Percentiles rank a stretch among this genome's conserved stretches.
These are phyloP conservation scores for Puccinia coronata DNA, from an alignment of 1,284 basidiomycete species.

Conservation along the genomic window DNA sequence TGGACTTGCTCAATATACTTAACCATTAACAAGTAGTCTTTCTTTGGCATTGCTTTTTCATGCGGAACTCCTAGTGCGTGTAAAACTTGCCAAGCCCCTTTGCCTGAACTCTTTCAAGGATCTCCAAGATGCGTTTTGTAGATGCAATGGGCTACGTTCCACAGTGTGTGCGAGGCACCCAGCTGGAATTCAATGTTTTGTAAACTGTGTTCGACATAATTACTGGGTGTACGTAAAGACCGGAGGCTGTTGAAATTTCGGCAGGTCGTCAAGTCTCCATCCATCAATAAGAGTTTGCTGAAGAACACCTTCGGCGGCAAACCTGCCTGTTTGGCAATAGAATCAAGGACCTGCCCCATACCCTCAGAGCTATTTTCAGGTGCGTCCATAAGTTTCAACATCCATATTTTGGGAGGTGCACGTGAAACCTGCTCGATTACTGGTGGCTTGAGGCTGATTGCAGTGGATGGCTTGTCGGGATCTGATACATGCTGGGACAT, in stretches of 20 bases:
- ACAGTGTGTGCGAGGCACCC: constrained; percentile 19
- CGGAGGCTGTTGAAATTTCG: constrained; percentile 8
- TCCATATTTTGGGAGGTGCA: neutral
- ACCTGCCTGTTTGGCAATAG: neutral
- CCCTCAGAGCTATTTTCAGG: constrained; percentile 14
- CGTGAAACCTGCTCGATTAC: neutral
- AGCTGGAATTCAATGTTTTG: neutral
- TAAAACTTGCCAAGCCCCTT: neutral
- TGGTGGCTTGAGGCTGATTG: neutral
- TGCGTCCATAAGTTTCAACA: constrained; percentile 26
- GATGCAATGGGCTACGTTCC: constrained; percentile 6
- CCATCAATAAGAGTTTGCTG: neutral
- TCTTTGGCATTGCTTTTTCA: neutral
- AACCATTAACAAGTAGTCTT: neutral
- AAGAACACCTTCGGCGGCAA: neutral
- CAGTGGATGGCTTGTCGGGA: neutral
- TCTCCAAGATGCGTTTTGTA: constrained; percentile 3
- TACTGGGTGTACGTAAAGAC: neutral
- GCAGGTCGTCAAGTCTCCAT: neutral
- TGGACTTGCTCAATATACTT: neutral
- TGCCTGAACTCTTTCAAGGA: neutral
- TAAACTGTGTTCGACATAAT: neutral
- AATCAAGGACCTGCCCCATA: neutral
- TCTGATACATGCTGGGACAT: neutral
- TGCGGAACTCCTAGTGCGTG: neutral